Evolutionary conservation across 2,329 filamentous ascomycete genomes (phyloP), one percentile per base, ranked within the genome.

Genomic region (Stagonosporopsis rhizophila): DNA sequence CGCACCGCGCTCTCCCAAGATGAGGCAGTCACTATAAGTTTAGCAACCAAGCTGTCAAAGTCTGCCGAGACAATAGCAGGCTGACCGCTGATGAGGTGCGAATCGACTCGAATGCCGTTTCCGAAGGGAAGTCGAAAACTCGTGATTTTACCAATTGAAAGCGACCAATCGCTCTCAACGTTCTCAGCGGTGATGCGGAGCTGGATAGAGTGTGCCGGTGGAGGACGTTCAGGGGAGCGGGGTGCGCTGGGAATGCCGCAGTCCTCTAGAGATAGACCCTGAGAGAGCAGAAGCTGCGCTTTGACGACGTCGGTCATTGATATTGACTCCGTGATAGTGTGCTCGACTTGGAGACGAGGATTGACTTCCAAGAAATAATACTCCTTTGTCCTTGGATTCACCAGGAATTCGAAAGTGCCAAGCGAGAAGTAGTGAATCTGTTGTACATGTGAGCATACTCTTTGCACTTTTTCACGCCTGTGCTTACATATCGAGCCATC

Each of bases 361-460:
- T 87, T 87, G 59, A 87, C 79, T 64, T 87, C 85, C 6, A 87
- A 70, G 61, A 87, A 87, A 70, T 81, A 87, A 68, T 82, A 85
- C 22, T 83, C 79, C 1, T 69, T 67, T 0, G 73, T 79, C 0
- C 70, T 56, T 11, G 81, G 79, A 53, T 83, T 83, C 12, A 87
- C 79, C 0, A 89, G 76, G 54, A 88, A 89, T 66, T 89, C 87
- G 59, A 87, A 87, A 0, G 86, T 89, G 8, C 86, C 87, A 0
- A 88, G 75, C 0, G 83, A 87, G 44, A 77, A 75, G 67, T 88
- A 88, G 4, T 77, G 72, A 46, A 86, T 80, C 74, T 81, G n/a
- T 22, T 1, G 11, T 2, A 4, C 15, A 17, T 20, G 41, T 63
- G 32, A 64, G 50, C 8, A 41, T 12, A 3, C 17, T 3, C 9